These are phyloP conservation scores for Schizonepeta tenuifolia DNA, from an alignment of 257 asterid species.

Conservation along the genomic window DNA sequence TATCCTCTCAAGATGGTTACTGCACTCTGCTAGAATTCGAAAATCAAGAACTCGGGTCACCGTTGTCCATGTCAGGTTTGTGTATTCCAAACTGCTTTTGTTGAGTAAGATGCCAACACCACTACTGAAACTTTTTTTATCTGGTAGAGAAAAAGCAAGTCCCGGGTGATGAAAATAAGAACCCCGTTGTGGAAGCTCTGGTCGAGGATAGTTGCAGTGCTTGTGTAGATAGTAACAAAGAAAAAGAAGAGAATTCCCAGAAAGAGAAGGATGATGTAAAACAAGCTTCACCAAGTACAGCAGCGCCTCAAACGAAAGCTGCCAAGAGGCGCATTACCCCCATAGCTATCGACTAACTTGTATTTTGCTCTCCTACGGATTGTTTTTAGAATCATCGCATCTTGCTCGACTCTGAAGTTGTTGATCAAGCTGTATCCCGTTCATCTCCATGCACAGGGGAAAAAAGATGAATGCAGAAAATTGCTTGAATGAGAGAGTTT, in stretches of 20 bases:
- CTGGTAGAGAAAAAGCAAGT: constrained; percentile 45
- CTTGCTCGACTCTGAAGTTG: background rate
- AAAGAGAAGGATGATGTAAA: constrained; percentile 43
- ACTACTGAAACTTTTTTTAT: constrained; percentile 29
- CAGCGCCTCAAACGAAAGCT: constrained; percentile 46
- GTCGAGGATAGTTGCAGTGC: constrained; percentile 15
- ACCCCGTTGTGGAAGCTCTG: constrained; percentile 29
- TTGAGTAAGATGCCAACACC: constrained; percentile 13
- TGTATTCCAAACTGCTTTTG: background rate
- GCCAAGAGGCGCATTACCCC: constrained; percentile 86
- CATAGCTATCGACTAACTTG: constrained; percentile 61
- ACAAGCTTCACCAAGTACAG: constrained; percentile 42
- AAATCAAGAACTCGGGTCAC: constrained; percentile 76
- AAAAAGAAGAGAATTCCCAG: constrained; percentile 26
- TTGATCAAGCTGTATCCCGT: background rate
- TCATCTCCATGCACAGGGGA: constrained; percentile 13
- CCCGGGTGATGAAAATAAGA: constrained; percentile 32
- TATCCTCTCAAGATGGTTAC: constrained; percentile 96
- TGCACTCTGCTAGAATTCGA: constrained; percentile 97
- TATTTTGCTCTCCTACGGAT: constrained; percentile 9
- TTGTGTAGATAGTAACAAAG: constrained; percentile 40
- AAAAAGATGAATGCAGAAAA: background rate
- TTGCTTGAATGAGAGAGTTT: background rate
- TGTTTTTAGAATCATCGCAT: background rate
- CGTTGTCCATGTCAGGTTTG: constrained; percentile 59